Conservation (phyloP, 1,139 yeast species). For the Wickerhamomyces sp. region DNA sequence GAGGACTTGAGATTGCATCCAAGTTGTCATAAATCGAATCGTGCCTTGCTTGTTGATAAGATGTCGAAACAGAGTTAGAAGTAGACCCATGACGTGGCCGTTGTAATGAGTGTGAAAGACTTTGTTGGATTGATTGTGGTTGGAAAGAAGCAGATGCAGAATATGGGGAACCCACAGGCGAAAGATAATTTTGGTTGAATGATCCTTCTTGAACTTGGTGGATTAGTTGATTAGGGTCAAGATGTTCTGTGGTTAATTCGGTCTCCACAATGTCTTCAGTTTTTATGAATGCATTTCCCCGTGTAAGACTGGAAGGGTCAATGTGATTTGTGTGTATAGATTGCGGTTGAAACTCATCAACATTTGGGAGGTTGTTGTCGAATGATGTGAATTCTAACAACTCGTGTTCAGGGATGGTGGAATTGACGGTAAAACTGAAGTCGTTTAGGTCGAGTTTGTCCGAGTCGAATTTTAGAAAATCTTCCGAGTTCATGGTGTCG, state of each 20-base stretch:
- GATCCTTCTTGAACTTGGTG: conserved; percentile 6
- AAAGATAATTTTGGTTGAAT: conserved; percentile 14
- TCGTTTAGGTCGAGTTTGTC: conserved; percentile 21
- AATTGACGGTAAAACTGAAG: conserved; percentile 19
- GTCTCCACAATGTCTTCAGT: neutral
- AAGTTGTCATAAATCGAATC: conserved; percentile 20
- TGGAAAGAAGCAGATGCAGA: conserved; percentile 20
- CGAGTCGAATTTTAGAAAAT: conserved; percentile 17
- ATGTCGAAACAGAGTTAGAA: conserved; percentile 1
- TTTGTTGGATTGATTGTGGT: conserved; percentile 12
- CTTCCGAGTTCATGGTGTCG: conserved; percentile 11
- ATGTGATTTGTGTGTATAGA: neutral
- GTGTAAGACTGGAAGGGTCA: conserved; percentile 1
- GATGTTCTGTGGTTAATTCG: neutral
- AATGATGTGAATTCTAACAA: conserved; percentile 17
- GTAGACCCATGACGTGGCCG: conserved; percentile 5
- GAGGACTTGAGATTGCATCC: conserved; percentile 19
- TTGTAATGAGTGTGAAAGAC: conserved; percentile 1
- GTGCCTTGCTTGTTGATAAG: conserved; percentile 9
- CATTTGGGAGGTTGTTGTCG: neutral
- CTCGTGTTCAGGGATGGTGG: conserved; percentile 25
- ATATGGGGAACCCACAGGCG: conserved; percentile 22
- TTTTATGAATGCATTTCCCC: neutral
- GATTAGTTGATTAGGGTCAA: conserved; percentile 2
- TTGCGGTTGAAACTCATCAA: neutral